phyloP scores from a whole-genome alignment of 73 alveolate genomes.

The Paramecium octaurelia region DNA sequence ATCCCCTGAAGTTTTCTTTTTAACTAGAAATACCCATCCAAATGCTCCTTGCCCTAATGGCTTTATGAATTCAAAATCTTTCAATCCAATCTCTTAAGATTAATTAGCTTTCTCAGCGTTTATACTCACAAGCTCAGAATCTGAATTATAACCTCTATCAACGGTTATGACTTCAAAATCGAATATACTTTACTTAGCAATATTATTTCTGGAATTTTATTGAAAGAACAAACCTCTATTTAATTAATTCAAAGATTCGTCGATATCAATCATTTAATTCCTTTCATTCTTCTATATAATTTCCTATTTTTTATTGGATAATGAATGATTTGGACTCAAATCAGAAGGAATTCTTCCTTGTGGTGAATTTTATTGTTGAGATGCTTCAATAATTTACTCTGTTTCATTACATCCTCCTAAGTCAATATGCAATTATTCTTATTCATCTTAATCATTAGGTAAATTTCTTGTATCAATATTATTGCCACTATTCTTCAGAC shows the following conservation, averaged over 20 bases:
- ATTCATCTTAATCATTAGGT: background rate
- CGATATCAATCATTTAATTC: background rate
- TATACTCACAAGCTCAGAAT: conserved; percentile 55
- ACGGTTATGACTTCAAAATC: background rate
- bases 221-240: background rate
- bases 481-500: background rate
- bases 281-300: background rate
- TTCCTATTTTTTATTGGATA: background rate
- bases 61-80: conserved; percentile 77
- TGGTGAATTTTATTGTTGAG: background rate
- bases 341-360: background rate
- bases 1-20: conserved; percentile 72
- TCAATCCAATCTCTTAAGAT: conserved; percentile 28
- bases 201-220: background rate
- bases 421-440: background rate
- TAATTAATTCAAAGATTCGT: background rate
- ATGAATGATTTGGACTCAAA: background rate
- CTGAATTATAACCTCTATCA: conserved; percentile 52
- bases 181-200: background rate
- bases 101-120: conserved; percentile 36
- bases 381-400: background rate
- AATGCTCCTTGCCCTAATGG: conserved; percentile 89
- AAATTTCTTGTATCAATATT: background rate
- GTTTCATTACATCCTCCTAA: background rate
- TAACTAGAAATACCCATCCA: conserved; percentile 90